Evolutionary conservation across 2,329 filamentous ascomycete genomes (phyloP).

Genomic region (Elsinoe fawcettii): DNA sequence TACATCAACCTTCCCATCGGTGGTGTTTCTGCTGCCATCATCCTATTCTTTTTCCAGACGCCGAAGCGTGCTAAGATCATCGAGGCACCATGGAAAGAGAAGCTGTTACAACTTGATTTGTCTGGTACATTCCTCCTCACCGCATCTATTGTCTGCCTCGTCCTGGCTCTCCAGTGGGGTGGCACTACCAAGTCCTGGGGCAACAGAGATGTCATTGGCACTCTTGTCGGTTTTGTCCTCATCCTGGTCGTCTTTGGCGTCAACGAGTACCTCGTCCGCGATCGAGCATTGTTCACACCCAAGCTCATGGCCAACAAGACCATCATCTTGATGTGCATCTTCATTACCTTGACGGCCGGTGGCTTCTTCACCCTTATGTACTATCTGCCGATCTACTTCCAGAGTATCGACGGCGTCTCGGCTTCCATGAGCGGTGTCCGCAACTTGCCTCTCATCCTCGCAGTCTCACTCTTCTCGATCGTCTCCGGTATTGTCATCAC

Average conservation of each 20-base stretch:
- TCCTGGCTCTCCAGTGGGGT: constrained; percentile 13
- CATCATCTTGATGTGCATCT: constrained; percentile 31
- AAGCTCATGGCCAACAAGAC: constrained; percentile 34
- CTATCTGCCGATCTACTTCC: constrained; percentile 28
- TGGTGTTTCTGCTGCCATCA: constrained; percentile 27
- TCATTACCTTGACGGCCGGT: constrained; percentile 29
- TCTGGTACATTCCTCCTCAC: constrained; percentile 37
- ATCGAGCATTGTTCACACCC: constrained; percentile 35
- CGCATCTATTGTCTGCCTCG: constrained; percentile 23
- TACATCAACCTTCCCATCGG: constrained; percentile 49
- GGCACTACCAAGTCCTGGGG: constrained; percentile 33
- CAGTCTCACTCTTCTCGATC: constrained; percentile 22
- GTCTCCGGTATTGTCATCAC: constrained; percentile 23
- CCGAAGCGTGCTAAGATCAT: constrained; percentile 25
- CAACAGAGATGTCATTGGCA: constrained; percentile 36
- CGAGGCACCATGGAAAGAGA: constrained; percentile 28
- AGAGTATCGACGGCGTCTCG: constrained; percentile 23
- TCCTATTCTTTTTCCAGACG: constrained; percentile 35
- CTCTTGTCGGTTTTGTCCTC: constrained; percentile 38
- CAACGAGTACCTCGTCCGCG: constrained; percentile 32
- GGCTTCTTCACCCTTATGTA: constrained; percentile 21
- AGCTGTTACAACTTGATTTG: constrained; percentile 40
- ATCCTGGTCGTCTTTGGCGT: constrained; percentile 30
- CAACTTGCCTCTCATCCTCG: constrained; percentile 38
- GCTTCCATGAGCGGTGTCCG: constrained; percentile 25